These are phyloP conservation scores for Ophiosphaerella herpotricha DNA, from an alignment of 2,329 filamentous ascomycete species.

Conservation along the genomic window DNA sequence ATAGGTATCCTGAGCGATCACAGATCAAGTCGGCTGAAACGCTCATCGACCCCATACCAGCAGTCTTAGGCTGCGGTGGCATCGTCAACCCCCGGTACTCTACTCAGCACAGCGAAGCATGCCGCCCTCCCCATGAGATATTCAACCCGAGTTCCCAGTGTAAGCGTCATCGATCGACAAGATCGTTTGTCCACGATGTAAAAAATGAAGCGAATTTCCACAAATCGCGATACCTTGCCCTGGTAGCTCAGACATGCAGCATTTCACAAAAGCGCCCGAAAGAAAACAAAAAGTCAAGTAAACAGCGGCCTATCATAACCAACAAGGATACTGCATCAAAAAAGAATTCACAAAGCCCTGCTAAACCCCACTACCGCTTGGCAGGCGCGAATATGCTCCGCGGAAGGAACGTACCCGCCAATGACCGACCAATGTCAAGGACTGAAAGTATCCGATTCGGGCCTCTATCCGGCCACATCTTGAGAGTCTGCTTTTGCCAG, in stretches of 20 bases:
- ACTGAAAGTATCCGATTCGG: neutral
- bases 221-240: conserved; percentile 15
- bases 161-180: conserved; percentile 8
- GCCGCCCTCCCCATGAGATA: conserved; percentile 4
- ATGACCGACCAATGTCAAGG: neutral
- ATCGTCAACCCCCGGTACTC: conserved; percentile 27
- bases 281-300: conserved; percentile 9
- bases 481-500: conserved; percentile 44
- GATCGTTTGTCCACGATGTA: conserved; percentile 9
- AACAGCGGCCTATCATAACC: conserved; percentile 8
- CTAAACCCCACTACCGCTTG: neutral
- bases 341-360: neutral
- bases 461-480: conserved; percentile 23
- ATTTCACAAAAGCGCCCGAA: neutral
- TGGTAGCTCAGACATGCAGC: conserved; percentile 13
- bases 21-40: conserved; percentile 20
- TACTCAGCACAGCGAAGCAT: conserved; percentile 17
- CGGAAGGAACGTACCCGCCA: neutral
- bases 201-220: conserved; percentile 17
- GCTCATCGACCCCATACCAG: conserved; percentile 9
- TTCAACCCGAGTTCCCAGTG: neutral
- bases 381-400: neutral
- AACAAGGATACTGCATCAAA: conserved; percentile 3
- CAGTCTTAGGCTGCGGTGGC: conserved; percentile 36
- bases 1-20: conserved; percentile 16